Evolutionary conservation across 129 eudicot species (phyloP).

Genomic region (Lactuca saligna): DNA sequence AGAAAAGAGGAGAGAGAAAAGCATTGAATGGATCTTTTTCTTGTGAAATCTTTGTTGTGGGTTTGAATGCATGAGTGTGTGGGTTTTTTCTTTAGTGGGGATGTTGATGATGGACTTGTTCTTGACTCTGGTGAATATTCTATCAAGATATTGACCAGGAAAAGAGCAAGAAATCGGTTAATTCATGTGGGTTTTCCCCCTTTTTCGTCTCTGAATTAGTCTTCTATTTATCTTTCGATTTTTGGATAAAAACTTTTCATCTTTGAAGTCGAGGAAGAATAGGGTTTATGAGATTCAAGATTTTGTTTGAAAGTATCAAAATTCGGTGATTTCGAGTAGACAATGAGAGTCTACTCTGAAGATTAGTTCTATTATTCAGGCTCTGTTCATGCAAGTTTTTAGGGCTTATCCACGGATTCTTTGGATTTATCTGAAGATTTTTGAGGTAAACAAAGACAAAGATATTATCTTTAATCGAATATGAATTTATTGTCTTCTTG

Average conservation of each 20-base stretch:
- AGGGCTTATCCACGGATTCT: constrained; percentile 12
- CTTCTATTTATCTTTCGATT: neutral
- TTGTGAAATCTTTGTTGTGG: constrained; percentile 44
- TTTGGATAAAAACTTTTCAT: neutral
- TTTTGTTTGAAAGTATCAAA: constrained; percentile 11
- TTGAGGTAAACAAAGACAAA: constrained; percentile 20
- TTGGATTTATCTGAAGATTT: constrained; percentile 9
- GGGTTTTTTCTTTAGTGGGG: constrained; percentile 19
- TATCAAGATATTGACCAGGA: constrained; percentile 23
- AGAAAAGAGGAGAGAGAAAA: constrained; percentile 30
- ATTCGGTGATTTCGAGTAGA: constrained; percentile 34
- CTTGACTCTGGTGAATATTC: constrained; percentile 38
- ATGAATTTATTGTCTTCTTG: constrained; percentile 27
- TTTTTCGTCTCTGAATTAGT: constrained; percentile 10
- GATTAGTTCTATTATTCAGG: constrained; percentile 1
- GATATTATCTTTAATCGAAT: constrained; percentile 1
- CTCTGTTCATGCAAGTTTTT: constrained; percentile 28
- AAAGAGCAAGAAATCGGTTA: constrained; percentile 4
- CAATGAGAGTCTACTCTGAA: constrained; percentile 38
- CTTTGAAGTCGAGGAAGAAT: constrained; percentile 6
- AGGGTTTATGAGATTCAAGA: constrained; percentile 16
- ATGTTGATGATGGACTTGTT: constrained; percentile 43
- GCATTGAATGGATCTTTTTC: constrained; percentile 36
- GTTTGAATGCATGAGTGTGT: constrained; percentile 42
- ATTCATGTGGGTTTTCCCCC: constrained; percentile 22